These are phyloP conservation scores for Colletotrichum ledebouriae DNA, from an alignment of 2,329 filamentous ascomycete species.

Conservation along the genomic window DNA sequence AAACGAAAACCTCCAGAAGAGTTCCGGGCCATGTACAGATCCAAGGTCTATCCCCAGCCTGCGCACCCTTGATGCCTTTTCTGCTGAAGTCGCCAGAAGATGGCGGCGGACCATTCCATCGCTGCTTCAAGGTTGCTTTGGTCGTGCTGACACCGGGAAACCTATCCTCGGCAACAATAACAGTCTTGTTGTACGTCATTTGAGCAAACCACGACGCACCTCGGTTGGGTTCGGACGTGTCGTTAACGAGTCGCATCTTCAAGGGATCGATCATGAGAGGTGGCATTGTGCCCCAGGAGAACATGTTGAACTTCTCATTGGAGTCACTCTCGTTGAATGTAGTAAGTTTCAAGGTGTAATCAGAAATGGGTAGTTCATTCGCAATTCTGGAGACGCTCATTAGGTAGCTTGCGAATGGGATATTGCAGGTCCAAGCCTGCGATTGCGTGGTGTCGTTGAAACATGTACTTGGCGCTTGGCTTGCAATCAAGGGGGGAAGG, in stretches of 20 bases:
- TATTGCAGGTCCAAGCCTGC: constrained; percentile 74
- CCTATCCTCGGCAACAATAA: constrained; percentile 62
- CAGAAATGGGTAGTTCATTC: constrained; percentile 47
- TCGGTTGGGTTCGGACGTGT: constrained; percentile 60
- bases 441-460: constrained; percentile 67
- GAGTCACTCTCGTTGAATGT: constrained; percentile 55
- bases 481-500: constrained; percentile 67
- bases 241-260: constrained; percentile 63
- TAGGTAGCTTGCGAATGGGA: constrained; percentile 60
- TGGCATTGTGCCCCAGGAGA: constrained; percentile 67
- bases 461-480: constrained; percentile 66
- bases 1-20: constrained; percentile 69
- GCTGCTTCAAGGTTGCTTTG: constrained; percentile 33
- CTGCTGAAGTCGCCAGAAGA: constrained; percentile 51
- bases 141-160: constrained; percentile 47
- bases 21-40: constrained; percentile 71
- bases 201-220: constrained; percentile 70
- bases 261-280: constrained; percentile 57
- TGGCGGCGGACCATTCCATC: constrained; percentile 23
- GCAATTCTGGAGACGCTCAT: constrained; percentile 55
- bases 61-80: constrained; percentile 53
- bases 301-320: constrained; percentile 45
- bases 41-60: constrained; percentile 67
- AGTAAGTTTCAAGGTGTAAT: constrained; percentile 59
- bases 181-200: constrained; percentile 67